A percentile compares a stretch with the other conserved stretches of the same genome.
Conservation (phyloP, 1,139 yeast genomes). For the Suzukiozyma palmioleophila region DNA sequence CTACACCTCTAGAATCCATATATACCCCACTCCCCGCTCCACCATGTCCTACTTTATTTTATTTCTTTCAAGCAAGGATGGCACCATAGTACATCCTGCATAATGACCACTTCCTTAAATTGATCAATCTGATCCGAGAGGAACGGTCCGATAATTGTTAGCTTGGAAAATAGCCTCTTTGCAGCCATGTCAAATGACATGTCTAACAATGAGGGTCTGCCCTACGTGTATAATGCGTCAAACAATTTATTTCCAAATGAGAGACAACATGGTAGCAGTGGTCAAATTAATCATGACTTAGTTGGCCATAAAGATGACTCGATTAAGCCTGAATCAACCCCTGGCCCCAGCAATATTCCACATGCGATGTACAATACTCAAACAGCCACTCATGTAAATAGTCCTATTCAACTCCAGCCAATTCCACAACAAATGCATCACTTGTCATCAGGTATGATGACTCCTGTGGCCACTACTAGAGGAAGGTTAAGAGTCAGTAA, state of each 20-base stretch:
- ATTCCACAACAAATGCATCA: slow-evolving; percentile 4
- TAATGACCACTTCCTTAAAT: no score
- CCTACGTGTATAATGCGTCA: background rate
- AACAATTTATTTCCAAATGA: no score
- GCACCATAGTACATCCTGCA: no score
- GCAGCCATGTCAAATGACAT: background rate
- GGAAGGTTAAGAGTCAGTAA: slow-evolving; percentile 44
- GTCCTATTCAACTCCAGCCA: slow-evolving; percentile 2
- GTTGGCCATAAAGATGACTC: no score
- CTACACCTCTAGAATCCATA: background rate
- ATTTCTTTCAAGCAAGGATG: no score
- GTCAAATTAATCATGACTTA: no score
- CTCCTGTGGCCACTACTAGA: background rate
- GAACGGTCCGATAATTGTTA: background rate
- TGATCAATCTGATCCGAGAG: background rate
- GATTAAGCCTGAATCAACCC: no score
- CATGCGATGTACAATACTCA: background rate
- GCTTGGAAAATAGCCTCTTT: background rate
- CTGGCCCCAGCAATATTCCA: background rate
- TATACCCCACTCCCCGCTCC: no score
- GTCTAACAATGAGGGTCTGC: background rate
- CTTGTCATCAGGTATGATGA: background rate
- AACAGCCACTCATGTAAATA: background rate
- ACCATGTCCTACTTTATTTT: no score
- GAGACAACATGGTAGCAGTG: no score